phyloP scores from a whole-genome alignment of 148 eudicot genomes.

The Rhododendron molle region DNA sequence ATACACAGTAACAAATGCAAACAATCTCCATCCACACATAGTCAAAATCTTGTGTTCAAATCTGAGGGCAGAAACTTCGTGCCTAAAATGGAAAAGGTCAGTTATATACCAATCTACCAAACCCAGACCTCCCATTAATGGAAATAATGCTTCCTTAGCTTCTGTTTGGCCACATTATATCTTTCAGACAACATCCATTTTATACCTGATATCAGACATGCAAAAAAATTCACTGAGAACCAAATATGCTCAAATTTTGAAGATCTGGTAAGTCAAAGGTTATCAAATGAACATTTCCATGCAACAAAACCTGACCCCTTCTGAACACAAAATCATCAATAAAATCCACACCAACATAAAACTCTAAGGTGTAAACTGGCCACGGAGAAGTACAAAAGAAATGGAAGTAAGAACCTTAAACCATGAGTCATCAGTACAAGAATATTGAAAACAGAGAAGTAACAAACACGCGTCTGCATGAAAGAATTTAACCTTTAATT shows the following conservation, averaged over 20 bases:
- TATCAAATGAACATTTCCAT: background rate
- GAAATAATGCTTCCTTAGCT: background rate
- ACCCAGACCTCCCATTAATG: background rate
- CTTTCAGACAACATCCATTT: background rate
- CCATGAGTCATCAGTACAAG: background rate
- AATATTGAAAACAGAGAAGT: background rate
- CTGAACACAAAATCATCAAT: background rate
- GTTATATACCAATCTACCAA: background rate
- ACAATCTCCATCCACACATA: background rate
- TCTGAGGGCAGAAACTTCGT: background rate
- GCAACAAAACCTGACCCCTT: background rate
- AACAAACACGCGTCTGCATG: conserved; percentile 1
- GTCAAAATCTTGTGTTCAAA: background rate
- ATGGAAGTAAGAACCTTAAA: background rate
- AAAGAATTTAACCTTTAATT: conserved; percentile 57
- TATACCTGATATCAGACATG: background rate
- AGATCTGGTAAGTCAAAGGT: background rate
- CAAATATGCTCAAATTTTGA: background rate
- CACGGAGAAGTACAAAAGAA: background rate
- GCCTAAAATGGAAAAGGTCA: background rate
- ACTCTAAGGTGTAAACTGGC: background rate
- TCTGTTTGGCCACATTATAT: background rate
- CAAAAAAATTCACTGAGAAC: background rate
- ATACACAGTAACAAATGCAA: background rate
- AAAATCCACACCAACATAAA: background rate